Evolutionary conservation across 495 filamentous ascomycete genomes (phyloP).

Genomic region (Lasiosphaeria hispida): DNA sequence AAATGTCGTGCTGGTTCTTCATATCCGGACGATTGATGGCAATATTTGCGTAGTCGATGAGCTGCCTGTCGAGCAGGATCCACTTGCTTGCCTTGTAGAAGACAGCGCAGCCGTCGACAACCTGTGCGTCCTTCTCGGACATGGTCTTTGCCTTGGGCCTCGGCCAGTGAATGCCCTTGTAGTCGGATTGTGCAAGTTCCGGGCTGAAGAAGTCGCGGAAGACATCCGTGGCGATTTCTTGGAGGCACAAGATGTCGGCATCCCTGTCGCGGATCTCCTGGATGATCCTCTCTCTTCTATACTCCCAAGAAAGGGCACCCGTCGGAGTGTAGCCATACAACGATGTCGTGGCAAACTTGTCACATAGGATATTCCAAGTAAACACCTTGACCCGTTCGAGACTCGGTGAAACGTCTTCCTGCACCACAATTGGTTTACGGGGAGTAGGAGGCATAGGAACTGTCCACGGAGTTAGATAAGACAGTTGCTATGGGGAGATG

Average conservation of each 20-base stretch:
- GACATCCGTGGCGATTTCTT: constrained; percentile 86
- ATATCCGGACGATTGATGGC: constrained; percentile 92
- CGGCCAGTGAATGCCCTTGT: constrained; percentile 89
- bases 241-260: constrained; percentile 86
- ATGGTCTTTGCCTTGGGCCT: constrained; percentile 86
- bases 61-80: constrained; percentile 85
- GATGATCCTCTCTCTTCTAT: constrained; percentile 76
- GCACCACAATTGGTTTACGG: constrained; percentile 45
- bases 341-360: constrained; percentile 77
- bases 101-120: constrained; percentile 91
- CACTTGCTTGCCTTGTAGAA: constrained; percentile 94
- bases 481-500: constrained; percentile 9
- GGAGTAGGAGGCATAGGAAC: constrained; percentile 65
- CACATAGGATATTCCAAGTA: constrained; percentile 93
- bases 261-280: constrained; percentile 74
- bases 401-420: constrained; percentile 46
- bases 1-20: constrained; percentile 93
- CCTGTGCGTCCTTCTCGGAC: constrained; percentile 78
- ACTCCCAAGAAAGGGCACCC: constrained; percentile 77
- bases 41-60: constrained; percentile 86
- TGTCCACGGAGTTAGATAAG: constrained; percentile 25
- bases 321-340: constrained; percentile 88
- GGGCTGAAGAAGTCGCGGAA: constrained; percentile 87
- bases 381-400: constrained; percentile 67
- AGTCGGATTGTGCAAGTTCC: constrained; percentile 76